Percentiles rank a stretch among this genome's conserved stretches.
Conservation (phyloP, 1,139 yeast genomes). For the Yamadazyma sp. region DNA sequence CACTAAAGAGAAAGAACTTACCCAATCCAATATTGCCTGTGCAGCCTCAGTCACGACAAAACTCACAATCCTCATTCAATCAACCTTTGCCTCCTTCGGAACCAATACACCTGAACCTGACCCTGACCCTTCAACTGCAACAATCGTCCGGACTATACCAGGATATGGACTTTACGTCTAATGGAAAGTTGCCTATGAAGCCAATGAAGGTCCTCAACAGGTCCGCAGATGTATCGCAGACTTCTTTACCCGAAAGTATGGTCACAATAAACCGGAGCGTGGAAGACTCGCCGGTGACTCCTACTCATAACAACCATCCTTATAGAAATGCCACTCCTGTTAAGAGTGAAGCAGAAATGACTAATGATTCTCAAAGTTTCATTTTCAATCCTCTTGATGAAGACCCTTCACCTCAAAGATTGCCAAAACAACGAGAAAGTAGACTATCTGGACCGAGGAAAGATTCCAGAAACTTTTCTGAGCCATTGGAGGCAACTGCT, state of each 20-base stretch:
- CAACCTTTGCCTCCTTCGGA: constrained; percentile 4
- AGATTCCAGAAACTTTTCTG: constrained; percentile 21
- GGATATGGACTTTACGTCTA: constrained; percentile 43
- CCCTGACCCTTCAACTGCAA: background rate
- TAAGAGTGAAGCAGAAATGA: constrained; percentile 13
- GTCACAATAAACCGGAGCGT: constrained; percentile 5
- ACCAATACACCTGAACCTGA: background rate
- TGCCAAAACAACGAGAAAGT: constrained; percentile 5
- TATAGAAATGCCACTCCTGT: constrained; percentile 7
- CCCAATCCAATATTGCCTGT: constrained; percentile 28
- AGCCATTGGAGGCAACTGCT: constrained; percentile 28
- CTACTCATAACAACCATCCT: constrained; percentile 8
- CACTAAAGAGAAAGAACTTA: constrained; percentile 27
- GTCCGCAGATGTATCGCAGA: constrained; percentile 14
- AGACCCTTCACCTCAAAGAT: constrained; percentile 2
- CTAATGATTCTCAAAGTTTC: constrained; percentile 34
- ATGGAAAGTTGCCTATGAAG: constrained; percentile 44
- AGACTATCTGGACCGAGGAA: background rate
- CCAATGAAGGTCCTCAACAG: constrained; percentile 40
- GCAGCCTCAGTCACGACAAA: constrained; percentile 19
- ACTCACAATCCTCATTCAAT: constrained; percentile 11
- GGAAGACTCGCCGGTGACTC: constrained; percentile 3
- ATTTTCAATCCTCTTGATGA: constrained; percentile 23
- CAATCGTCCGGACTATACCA: constrained; percentile 24
- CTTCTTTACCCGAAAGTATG: constrained; percentile 13